These are phyloP conservation scores for Pythium sp. DNA, from an alignment of 352 stramenopile genomes.

Conservation along the genomic window DNA sequence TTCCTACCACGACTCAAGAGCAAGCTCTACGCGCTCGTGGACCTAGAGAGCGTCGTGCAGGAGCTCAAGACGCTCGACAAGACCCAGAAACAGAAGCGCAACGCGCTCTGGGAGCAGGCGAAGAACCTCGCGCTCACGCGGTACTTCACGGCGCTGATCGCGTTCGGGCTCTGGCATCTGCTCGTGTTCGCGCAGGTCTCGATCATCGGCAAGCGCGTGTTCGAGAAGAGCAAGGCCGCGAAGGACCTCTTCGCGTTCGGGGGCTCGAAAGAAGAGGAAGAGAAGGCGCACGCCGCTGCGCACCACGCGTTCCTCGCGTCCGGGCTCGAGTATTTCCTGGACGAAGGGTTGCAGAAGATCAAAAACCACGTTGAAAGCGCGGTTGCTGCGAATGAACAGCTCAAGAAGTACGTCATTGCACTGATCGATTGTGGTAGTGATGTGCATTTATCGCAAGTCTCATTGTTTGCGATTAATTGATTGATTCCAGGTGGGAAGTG, in stretches of 20 bases:
- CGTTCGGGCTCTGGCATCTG: conserved; percentile 76
- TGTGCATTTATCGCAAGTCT: background rate
- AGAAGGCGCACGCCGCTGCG: conserved; percentile 40
- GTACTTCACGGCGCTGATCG: conserved; percentile 69
- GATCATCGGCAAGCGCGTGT: conserved; percentile 75
- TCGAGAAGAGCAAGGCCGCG: conserved; percentile 46
- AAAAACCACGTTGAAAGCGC: conserved; percentile 58
- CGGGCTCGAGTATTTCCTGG: conserved; percentile 76
- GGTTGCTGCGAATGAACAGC: conserved; percentile 42
- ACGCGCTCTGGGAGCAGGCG: conserved; percentile 70
- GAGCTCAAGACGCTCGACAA: conserved; percentile 76
- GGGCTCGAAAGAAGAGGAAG: conserved; percentile 22
- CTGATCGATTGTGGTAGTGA: background rate
- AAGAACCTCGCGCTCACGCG: conserved; percentile 71
- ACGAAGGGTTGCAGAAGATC: conserved; percentile 60
- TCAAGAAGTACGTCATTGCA: conserved; percentile 38
- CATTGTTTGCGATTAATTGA: background rate
- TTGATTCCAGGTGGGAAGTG: conserved; percentile 49
- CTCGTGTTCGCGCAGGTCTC: conserved; percentile 78
- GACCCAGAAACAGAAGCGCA: conserved; percentile 50
- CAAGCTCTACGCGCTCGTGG: conserved; percentile 54
- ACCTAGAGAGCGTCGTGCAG: conserved; percentile 68
- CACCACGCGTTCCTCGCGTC: conserved; percentile 73
- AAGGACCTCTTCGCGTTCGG: conserved; percentile 19
- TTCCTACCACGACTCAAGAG: conserved; percentile 70